Conservation (phyloP, 2,329 filamentous ascomycete genomes). For the Aspergillus aculeatus region DNA sequence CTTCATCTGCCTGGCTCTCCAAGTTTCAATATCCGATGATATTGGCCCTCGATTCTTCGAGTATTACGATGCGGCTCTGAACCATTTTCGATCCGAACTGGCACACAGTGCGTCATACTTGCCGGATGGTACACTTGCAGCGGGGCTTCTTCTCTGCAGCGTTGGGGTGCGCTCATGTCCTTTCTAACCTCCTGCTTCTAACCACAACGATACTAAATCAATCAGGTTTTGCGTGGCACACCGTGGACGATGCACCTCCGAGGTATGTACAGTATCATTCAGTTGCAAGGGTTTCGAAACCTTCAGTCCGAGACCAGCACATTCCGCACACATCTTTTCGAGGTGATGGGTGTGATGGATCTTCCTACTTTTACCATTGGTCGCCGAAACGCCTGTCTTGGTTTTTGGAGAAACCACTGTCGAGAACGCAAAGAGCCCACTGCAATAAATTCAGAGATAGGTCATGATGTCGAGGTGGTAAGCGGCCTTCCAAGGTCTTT, state of each 20-base stretch:
- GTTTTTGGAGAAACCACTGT: slow-evolving; percentile 31
- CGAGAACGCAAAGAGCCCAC: slow-evolving; percentile 8
- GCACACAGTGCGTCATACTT: slow-evolving; percentile 19
- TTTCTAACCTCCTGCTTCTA: neutral
- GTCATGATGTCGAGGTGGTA: slow-evolving; percentile 25
- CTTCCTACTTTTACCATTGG: slow-evolving; percentile 28
- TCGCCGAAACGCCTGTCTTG: slow-evolving; percentile 23
- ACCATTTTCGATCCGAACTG: slow-evolving; percentile 29
- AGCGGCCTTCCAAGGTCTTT: slow-evolving; percentile 30
- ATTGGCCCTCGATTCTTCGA: slow-evolving; percentile 25
- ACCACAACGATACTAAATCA: neutral
- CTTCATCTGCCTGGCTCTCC: slow-evolving; percentile 29
- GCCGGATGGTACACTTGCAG: slow-evolving; percentile 29
- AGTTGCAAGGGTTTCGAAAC: slow-evolving; percentile 16
- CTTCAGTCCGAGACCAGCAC: neutral
- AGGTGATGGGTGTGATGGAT: slow-evolving; percentile 36
- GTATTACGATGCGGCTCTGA: slow-evolving; percentile 28
- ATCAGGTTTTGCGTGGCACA: slow-evolving; percentile 28
- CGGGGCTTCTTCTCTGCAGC: slow-evolving; percentile 32
- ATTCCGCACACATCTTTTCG: slow-evolving; percentile 27
- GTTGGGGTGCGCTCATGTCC: slow-evolving; percentile 27
- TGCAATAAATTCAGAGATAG: neutral
- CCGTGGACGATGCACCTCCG: slow-evolving; percentile 34
- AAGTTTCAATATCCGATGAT: slow-evolving; percentile 22
- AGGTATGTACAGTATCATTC: slow-evolving; percentile 33